Evolutionary conservation across 2,329 filamentous ascomycete genomes (phyloP), one percentile per base, ranked within the genome.

Genomic region (Penicillium sp.): DNA sequence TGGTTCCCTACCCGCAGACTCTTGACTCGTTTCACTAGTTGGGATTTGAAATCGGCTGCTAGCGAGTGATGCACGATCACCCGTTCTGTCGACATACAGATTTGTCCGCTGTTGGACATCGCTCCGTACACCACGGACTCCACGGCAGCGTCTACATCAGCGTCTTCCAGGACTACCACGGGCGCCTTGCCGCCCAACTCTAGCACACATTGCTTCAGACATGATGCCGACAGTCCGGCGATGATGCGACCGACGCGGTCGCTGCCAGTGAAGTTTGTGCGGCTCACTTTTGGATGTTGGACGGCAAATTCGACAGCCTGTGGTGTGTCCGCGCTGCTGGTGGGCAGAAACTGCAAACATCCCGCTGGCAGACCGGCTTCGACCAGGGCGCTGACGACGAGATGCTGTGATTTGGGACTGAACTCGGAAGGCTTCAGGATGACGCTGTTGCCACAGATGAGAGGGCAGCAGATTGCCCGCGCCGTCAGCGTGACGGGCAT

Each of bases 161-260:
- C 53, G 49, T 56, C 53, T 28, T 49, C 45, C 15, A 56, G 32
- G 24, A 56, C 49, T 7, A 55, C 39, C 9, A 44, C 44, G 28
- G 53, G 50, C 13, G 44, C 44, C 42, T 56, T 56, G 31, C 53
- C 53, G 25, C 53, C 53, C 9, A 56, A 42, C 43, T 56, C 53
- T n/a, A 56, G 45, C 24, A 56, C 35, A 29, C 41, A 48, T 20
- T 37, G 47, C 31, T 56, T 56, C 41, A 55, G 35, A 47, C 42
- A 49, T 4, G 37, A 31, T n/a, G 52, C 51, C 13, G 52, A 53
- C 37, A 44, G 43, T 6, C 25, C 43, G 23, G 47, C 50, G 25
- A 56, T 54, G 42, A 52, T 47, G 20, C 38, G 42, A 31, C 53
- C 53, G 28, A 54, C 52, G 27, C 40, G 37, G 42, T 46, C 47